These are phyloP conservation scores for Kodamaea kakaduensis DNA, from an alignment of 805 yeast genomes.

Conservation along the genomic window DNA sequence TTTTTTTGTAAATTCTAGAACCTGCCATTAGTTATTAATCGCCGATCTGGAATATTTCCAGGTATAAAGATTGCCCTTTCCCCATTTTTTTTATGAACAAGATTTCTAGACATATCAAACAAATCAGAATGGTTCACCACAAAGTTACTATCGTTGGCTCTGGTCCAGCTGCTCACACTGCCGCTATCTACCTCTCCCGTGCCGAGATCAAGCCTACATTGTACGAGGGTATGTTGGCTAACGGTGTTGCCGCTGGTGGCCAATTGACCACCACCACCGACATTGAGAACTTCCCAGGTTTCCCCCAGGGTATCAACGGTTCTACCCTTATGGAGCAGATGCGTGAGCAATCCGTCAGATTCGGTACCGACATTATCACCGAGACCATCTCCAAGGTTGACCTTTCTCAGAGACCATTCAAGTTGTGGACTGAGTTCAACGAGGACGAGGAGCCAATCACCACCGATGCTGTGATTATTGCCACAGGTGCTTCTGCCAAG, in stretches of 20 bases:
- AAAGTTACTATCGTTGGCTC: slow-evolving; percentile 89
- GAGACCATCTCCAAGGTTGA: slow-evolving; percentile 95
- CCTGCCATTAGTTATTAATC: neutral
- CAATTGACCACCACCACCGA: slow-evolving; percentile 98
- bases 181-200: slow-evolving; percentile 94
- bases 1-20: neutral
- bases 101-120: slow-evolving; percentile 6
- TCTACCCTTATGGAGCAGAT: slow-evolving; percentile 86
- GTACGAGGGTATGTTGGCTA: slow-evolving; percentile 95
- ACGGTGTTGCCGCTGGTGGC: slow-evolving; percentile 98
- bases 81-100: neutral
- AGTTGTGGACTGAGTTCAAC: slow-evolving; percentile 93
- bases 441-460: slow-evolving; percentile 91
- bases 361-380: slow-evolving; percentile 92
- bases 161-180: slow-evolving; percentile 99
- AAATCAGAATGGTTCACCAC: slow-evolving; percentile 68
- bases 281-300: slow-evolving; percentile 98
- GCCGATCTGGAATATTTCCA: neutral
- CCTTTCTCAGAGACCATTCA: slow-evolving; percentile 83
- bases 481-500: slow-evolving; percentile 98
- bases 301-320: slow-evolving; percentile 91
- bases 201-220: slow-evolving; percentile 93
- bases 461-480: slow-evolving; percentile 86
- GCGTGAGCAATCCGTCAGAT: slow-evolving; percentile 81
- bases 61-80: neutral